Conservation (phyloP, 1,139 yeast genomes). For the Saccharomyces hybrid region DNA sequence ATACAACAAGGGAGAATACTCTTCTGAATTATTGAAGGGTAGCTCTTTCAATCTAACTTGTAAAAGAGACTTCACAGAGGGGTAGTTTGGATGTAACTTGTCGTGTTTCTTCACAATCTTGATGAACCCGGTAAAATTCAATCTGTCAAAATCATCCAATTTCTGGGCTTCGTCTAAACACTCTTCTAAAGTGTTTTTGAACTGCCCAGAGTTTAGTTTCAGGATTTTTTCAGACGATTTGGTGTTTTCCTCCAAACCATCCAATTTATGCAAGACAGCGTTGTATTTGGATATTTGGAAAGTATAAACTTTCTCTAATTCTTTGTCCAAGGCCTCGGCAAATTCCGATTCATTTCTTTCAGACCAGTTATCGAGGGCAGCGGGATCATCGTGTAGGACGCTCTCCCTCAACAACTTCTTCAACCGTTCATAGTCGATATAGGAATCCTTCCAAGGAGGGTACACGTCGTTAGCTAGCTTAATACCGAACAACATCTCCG, state of each 20-base stretch:
- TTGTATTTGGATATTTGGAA: conserved; percentile 72
- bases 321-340: conserved; percentile 73
- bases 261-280: conserved; percentile 56
- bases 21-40: conserved; percentile 83
- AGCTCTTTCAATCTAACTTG: conserved; percentile 79
- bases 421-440: conserved; percentile 68
- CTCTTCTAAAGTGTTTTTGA: conserved; percentile 64
- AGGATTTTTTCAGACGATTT: conserved; percentile 27
- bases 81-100: conserved; percentile 71
- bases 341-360: conserved; percentile 78
- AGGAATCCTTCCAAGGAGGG: conserved; percentile 82
- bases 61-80: conserved; percentile 75
- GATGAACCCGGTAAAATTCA: conserved; percentile 89
- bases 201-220: conserved; percentile 29
- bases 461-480: conserved; percentile 74
- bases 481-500: conserved; percentile 74
- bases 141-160: conserved; percentile 79
- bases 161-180: conserved; percentile 70
- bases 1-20: conserved; percentile 83
- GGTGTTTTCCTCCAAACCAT: conserved; percentile 48
- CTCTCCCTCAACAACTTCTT: conserved; percentile 74
- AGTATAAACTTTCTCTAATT: conserved; percentile 85
- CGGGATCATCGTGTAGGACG: not conserved
- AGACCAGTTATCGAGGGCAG: conserved; percentile 49
- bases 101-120: conserved; percentile 96